phyloP scores from a whole-genome alignment of 2,329 filamentous ascomycete genomes.

The Zymoseptoria crescenta region DNA sequence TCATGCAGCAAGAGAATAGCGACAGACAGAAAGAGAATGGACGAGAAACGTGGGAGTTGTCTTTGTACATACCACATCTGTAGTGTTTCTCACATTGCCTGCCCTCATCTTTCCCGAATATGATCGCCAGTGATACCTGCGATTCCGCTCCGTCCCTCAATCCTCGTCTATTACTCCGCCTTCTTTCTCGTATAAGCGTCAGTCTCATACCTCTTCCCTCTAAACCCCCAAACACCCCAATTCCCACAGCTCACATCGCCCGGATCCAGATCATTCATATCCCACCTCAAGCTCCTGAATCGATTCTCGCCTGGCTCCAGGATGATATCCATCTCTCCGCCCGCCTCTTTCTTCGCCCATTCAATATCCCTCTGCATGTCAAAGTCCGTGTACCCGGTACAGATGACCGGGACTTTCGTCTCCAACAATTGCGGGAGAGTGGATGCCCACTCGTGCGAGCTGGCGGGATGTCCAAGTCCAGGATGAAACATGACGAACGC shows the following conservation, averaged over 20 bases:
- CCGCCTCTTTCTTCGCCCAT: slow-evolving; percentile 78
- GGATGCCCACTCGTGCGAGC: slow-evolving; percentile 86
- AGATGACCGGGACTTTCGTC: slow-evolving; percentile 90
- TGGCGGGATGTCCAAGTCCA: slow-evolving; percentile 87
- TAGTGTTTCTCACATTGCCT: background rate
- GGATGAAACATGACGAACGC: slow-evolving; percentile 97
- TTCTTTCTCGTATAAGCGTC: slow-evolving; percentile 22
- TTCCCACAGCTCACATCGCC: slow-evolving; percentile 93
- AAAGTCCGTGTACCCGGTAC: slow-evolving; percentile 90
- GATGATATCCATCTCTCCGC: slow-evolving; percentile 85
- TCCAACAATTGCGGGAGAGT: slow-evolving; percentile 84
- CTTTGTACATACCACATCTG: background rate
- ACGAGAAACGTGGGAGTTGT: background rate
- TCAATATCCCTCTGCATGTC: slow-evolving; percentile 90
- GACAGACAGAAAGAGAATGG: background rate
- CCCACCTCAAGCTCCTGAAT: slow-evolving; percentile 92
- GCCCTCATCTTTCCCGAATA: background rate
- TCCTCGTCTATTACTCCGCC: background rate
- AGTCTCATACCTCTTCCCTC: slow-evolving; percentile 87
- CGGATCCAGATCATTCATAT: slow-evolving; percentile 89
- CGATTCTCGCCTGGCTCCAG: slow-evolving; percentile 88
- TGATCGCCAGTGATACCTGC: background rate
- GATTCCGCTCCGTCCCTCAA: background rate
- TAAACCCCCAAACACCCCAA: slow-evolving; percentile 95
- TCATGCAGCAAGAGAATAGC: too few relatives aligned